Evolutionary conservation across 1,139 yeast genomes (phyloP), one percentile per base, ranked within the genome.

Genomic region (Arxiozyma heterogenica): DNA sequence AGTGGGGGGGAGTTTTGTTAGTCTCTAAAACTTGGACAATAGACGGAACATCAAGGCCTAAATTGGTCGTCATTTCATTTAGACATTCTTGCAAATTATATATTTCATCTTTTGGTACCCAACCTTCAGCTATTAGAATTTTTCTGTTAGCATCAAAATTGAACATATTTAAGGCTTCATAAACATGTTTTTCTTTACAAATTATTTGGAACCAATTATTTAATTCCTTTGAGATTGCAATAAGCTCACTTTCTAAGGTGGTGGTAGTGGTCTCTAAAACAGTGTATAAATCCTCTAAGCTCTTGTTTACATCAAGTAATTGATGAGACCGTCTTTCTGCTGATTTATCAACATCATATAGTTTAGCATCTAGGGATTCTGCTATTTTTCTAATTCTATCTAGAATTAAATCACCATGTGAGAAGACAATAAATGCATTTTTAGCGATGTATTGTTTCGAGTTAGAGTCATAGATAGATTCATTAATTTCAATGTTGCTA

Each of bases 81-180:
- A 70, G 66, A 48, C 70, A 54, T 81, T 80, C 49, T 55, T 81
- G 74, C 39, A 89, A 68, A 9, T 65, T 57, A 6, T 70, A 68
- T 41, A 84, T 66, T 56, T 80, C 84, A 58, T 75, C 76, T 34
- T 73, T 68, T 50, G 95, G 95, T 42, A 90, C 79, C 98, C 98
- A 93, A 39, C 98, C 99, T 74, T 93, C 98, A n/a, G 95, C 98
- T 56, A 93, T 89, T 54, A 93, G 75, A 57, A 95, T 86, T 63
- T 93, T 81, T 71, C 98, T 80, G 43, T 89, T 82, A 55, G 83
- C 81, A 68, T 91, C 97, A 68, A 83, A 88, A 66, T 86, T 87
- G 71, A 91, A 90, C 62, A 81, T 76, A 70, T 91, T 91, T 67
- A 93, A 75, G 0, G 87, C 79, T 59, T 84, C 80, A 69, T 82